A percentile compares a stretch with the other conserved stretches of the same genome.
Evolutionary conservation across 108 stramenopile species (phyloP).

Genomic region (Pseudonitzschia multistriata): DNA sequence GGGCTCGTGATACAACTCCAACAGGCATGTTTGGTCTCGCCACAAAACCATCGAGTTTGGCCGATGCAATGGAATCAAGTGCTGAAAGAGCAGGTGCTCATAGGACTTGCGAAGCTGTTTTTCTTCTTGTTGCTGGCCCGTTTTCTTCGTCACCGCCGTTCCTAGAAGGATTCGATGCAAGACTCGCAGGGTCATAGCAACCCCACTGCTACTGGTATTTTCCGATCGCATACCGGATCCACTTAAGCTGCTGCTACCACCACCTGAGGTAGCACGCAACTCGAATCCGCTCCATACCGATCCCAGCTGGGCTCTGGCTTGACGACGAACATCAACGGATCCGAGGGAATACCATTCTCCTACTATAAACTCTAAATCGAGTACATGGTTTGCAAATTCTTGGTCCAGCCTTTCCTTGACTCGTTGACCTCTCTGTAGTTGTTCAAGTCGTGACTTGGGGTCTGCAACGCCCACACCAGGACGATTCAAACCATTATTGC

Average conservation of each 20-base stretch:
- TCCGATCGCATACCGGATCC: conserved; percentile 38
- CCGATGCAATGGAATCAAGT: conserved; percentile 74
- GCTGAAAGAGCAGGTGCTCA: conserved; percentile 55
- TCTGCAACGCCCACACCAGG: conserved; percentile 13
- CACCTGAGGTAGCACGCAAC: conserved; percentile 23
- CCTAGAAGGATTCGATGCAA: conserved; percentile 59
- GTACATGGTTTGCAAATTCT: conserved; percentile 42
- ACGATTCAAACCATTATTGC: neutral
- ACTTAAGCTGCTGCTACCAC: neutral
- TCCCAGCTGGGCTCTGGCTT: conserved; percentile 31
- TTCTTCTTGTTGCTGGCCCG: neutral
- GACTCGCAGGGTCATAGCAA: conserved; percentile 51
- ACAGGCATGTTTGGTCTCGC: conserved; percentile 77
- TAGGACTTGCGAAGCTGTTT: conserved; percentile 17
- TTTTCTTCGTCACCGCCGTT: conserved; percentile 1
- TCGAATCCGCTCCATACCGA: conserved; percentile 38
- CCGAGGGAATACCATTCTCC: conserved; percentile 33
- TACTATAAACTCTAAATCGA: conserved; percentile 34
- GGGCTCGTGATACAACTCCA: conserved; percentile 78
- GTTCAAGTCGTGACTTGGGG: conserved; percentile 31
- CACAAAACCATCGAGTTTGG: conserved; percentile 81
- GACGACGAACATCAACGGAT: conserved; percentile 24
- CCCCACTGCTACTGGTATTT: conserved; percentile 66
- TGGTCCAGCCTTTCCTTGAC: conserved; percentile 33
- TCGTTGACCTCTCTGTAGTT: conserved; percentile 27